phyloP scores from a whole-genome alignment of 1,284 basidiomycete genomes.

The Retiboletus flavoniger region DNA sequence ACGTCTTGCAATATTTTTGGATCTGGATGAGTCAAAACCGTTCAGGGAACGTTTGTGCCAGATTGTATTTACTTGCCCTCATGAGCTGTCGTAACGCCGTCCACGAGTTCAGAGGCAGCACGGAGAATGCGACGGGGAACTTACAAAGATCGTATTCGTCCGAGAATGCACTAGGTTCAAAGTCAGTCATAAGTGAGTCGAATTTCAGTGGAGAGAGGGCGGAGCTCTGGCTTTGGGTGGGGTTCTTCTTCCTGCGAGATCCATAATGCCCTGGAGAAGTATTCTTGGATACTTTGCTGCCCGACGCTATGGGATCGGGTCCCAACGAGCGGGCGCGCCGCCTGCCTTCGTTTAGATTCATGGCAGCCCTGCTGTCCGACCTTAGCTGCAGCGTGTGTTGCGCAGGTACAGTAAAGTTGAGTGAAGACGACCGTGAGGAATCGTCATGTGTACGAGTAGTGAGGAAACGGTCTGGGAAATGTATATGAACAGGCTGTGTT shows the following conservation, averaged over 20 bases:
- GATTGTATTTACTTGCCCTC: slow-evolving; percentile 50
- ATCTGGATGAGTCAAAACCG: slow-evolving; percentile 42
- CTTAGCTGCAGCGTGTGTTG: slow-evolving; percentile 16
- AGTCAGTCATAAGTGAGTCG: slow-evolving; percentile 31
- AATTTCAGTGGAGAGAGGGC: slow-evolving; percentile 21
- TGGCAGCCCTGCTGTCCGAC: slow-evolving; percentile 13
- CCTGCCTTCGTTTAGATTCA: slow-evolving; percentile 16
- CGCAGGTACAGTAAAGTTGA: slow-evolving; percentile 21
- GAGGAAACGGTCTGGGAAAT: slow-evolving; percentile 31
- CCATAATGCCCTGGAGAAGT: slow-evolving; percentile 12
- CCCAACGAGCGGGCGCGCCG: slow-evolving; percentile 25
- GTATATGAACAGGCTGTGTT: slow-evolving; percentile 27
- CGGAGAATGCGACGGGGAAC: slow-evolving; percentile 29
- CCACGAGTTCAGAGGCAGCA: slow-evolving; percentile 18
- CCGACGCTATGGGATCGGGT: slow-evolving; percentile 19
- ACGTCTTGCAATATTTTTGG: slow-evolving; percentile 73
- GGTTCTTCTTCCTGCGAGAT: slow-evolving; percentile 24
- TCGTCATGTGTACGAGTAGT: slow-evolving; percentile 19
- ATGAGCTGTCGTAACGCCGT: slow-evolving; percentile 45
- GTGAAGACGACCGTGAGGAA: slow-evolving; percentile 36
- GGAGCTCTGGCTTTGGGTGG: slow-evolving; percentile 12
- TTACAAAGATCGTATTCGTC: slow-evolving; percentile 74
- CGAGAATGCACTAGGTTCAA: slow-evolving; percentile 47
- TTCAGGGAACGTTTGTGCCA: slow-evolving; percentile 11
- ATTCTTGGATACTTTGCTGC: slow-evolving; percentile 16